These are phyloP conservation scores for Blastobotrys attinorum DNA, from an alignment of 805 yeast genomes.

Conservation along the genomic window DNA sequence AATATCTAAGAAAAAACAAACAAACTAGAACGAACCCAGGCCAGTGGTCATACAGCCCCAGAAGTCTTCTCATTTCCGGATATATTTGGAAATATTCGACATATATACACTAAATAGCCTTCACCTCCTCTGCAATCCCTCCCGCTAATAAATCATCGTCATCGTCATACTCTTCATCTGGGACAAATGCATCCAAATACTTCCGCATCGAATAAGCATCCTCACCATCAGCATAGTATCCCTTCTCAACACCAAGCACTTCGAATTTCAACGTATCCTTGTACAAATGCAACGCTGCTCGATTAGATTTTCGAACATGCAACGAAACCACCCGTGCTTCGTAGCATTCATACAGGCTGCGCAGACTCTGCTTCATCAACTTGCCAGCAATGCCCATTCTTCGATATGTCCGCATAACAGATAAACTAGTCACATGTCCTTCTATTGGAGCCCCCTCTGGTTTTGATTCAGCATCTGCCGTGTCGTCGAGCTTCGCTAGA, in stretches of 20 bases:
- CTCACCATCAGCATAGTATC: constrained; percentile 96
- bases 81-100: no score
- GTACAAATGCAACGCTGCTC: constrained; percentile 90
- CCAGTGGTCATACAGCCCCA: no score
- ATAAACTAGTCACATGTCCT: constrained; percentile 89
- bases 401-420: constrained; percentile 94
- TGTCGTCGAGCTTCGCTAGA: constrained; percentile 94
- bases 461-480: constrained; percentile 27
- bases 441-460: constrained; percentile 36
- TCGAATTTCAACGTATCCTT: constrained; percentile 78
- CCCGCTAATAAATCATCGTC: constrained; percentile 21
- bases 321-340: constrained; percentile 76
- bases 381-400: constrained; percentile 92
- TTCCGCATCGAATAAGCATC: constrained; percentile 95
- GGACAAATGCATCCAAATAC: constrained; percentile 32
- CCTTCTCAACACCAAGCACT: constrained; percentile 70
- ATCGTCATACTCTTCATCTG: constrained; percentile 17
- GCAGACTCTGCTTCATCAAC: constrained; percentile 66
- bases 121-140: constrained; percentile 9
- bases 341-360: constrained; percentile 73
- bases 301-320: constrained; percentile 88
- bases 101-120: not conserved
- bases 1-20: no score
- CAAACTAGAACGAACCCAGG: no score
- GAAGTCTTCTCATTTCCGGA: no score